Evolutionary conservation across 176 grass and related monocot genomes (phyloP), one percentile per base, ranked within the genome.

Genomic region (Triticum turgidum): DNA sequence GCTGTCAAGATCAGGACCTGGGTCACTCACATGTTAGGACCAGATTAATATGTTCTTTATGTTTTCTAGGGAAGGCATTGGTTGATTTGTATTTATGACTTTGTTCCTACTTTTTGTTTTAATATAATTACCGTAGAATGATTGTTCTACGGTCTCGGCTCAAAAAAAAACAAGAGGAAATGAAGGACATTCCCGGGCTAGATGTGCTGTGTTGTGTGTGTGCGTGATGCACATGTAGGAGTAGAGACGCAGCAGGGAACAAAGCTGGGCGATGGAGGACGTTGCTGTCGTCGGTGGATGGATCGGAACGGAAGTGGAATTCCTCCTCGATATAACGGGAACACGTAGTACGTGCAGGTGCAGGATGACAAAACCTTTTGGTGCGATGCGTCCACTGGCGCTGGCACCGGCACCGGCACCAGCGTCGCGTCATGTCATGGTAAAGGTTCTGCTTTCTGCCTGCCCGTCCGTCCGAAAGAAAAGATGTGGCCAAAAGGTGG

Each of bases 381-480:
- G 47, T 61, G 81, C 49, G 66, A 37, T 82, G 80, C 65, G 4
- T 34, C 67, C 59, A 37, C 32, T 37, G 5, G 56, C 63, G 69
- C 45, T 56, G 9, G 71, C 71, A 27, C 22, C 30, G 2, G 49
- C 61, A 82, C 44, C 37, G 20, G 72, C 44, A 51, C 14, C 27
- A 30, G 24, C 24, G 73, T 30, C 13, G n/a, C 22, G 81, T 61
- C 81, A 61, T 56, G 49, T 83, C 81, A 41, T 83, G 67, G 81
- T 73, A 73, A 73, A 83, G 81, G 30, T 69, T 10, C 25, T 22
- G n/a, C 76, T 21, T 58, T 34, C n/a, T 59, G 49, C 1, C 7
- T 52, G 15, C 45, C 73, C 73, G 18, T 76, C 47, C 45, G 5
- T 39, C 7, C 7, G 35, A 37, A 37, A 37, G 35, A 39, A 54